Percentiles rank a stretch among this genome's conserved stretches.
Conservation (phyloP, 257 asterid genomes). For the Fraxinus cuspidata region DNA sequence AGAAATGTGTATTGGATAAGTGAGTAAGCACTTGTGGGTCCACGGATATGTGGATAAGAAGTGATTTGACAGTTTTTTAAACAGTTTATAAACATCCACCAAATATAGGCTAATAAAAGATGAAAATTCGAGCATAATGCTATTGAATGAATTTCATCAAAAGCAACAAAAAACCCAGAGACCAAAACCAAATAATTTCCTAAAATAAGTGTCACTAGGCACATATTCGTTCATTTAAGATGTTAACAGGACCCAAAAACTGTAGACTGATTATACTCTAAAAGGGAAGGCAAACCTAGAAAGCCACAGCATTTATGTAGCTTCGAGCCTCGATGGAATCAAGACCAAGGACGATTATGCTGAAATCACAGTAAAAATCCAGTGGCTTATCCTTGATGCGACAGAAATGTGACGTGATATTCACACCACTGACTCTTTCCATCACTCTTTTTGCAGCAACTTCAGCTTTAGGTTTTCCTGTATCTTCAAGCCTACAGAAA, state of each 20-base stretch:
- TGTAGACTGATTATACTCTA: slow-evolving; percentile 22
- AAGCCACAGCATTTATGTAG: slow-evolving; percentile 87
- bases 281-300: slow-evolving; percentile 65
- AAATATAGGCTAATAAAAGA: too few species aligned
- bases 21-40: too few species aligned
- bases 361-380: slow-evolving; percentile 86
- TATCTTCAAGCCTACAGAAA: slow-evolving; percentile 81
- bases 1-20: too few species aligned
- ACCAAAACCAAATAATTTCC: background rate
- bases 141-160: background rate
- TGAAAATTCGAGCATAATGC: background rate
- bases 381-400: slow-evolving; percentile 93
- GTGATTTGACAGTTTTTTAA: too few species aligned
- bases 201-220: slow-evolving; percentile 16
- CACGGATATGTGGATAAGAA: too few species aligned
- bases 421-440: slow-evolving; percentile 88
- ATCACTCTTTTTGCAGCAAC: slow-evolving; percentile 93
- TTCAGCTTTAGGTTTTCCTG: slow-evolving; percentile 98
- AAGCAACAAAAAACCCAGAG: background rate
- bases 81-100: too few species aligned
- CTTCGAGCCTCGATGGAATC: slow-evolving; percentile 96
- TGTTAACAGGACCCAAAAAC: slow-evolving; percentile 5
- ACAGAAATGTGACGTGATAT: slow-evolving; percentile 85
- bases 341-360: slow-evolving; percentile 93
- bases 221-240: slow-evolving; percentile 6